Base-by-base conservation (phyloP, 257 asterid genomes). In the Leonotis leonurus region DNA sequence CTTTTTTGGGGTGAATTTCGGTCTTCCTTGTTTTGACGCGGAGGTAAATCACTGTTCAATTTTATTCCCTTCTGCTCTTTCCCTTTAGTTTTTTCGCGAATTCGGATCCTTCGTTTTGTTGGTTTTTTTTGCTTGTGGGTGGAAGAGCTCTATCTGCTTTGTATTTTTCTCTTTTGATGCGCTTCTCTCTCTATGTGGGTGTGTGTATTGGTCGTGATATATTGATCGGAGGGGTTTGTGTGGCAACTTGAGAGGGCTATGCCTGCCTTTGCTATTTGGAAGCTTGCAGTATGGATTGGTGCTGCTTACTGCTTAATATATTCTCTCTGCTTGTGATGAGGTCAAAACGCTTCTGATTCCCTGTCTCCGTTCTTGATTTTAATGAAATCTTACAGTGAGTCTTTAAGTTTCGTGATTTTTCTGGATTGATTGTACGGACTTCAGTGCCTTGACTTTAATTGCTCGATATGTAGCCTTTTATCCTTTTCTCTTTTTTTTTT, bases 31-130 rank as follows among this genome's bases (percentile, higher is more conserved):
- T 33, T 35, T 7, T 69, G 37, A 46, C 51, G 16, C 26, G 22
- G 53, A 68, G 85, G 82, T 79, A 44, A 26, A 41, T 8, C 33
- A 20, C 56, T 36, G 56, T 68, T 51, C 13, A 17, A 6, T 50
- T 60, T 17, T 27, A n/a, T n/a, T 0, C 35, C 7, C 7, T 30
- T 11, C 0, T 11, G 44, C 25, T 9, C 16, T 4, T 70, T 50
- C 37, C 0, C 25, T 35, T 48, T 37, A 13, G 13, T 8, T 18
- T 18, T 13, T 37, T 35, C 30, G 46, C 18, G 50, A 43, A 22
- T 59, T 41, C 59, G 45, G 56, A 54, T 72, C 41, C 26, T 70
- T 12, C 16, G 51, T 17, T 33, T 52, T 7, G 16, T 37, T 4
- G 9, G n/a, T 21, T 35, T 3, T 50, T 50, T 16, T 0, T 22